Evolutionary conservation across 2,329 filamentous ascomycete species (phyloP), one percentile per base, ranked within the genome.

Genomic region (Paecilomyces formosus): DNA sequence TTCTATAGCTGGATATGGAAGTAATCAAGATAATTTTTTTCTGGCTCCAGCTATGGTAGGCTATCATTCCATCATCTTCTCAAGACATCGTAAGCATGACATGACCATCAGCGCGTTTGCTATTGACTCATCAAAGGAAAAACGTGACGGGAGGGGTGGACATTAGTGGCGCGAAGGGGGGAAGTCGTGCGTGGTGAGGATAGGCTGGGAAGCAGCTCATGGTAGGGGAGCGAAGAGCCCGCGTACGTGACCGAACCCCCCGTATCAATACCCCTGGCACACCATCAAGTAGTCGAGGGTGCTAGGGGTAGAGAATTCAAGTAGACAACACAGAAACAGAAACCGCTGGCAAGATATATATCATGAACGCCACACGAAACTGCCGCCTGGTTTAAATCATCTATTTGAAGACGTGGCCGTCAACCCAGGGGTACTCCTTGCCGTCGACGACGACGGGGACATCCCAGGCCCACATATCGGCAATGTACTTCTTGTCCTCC

Each of bases 371-470:
- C 58, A 54, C 62, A 57, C 52, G 60, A 63, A 65, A 62, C 61
- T 62, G 58, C 30, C 61, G 60, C 57, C 62, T 21, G n/a, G 59
- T 63, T 62, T 55, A 62, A 70, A 57, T 61, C 65, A 63, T 82
- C 85, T 96, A 97, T 85, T 97, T 97, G 89, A 97, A 97, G 77
- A 97, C 92, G 87, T 97, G 97, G 76, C 94, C 94, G 72, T 91
- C 88, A 73, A 89, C 89, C 82, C 88, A 90, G 76, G 86, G 80
- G 81, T 92, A 95, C 74, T 88, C 85, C 89, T 97, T 97, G 82
- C 89, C 93, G 72, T 88, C 79, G 72, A 91, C 84, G 65, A 80
- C 81, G 71, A 92, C 81, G 66, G 89, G 87, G 82, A 90, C 89
- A 78, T 97, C 94, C 90, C 92, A 96, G 63, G 85, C 82, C 94